These are phyloP conservation scores for Boletus rex-veris DNA, from an alignment of 768 basidiomycete genomes.

Conservation along the genomic window DNA sequence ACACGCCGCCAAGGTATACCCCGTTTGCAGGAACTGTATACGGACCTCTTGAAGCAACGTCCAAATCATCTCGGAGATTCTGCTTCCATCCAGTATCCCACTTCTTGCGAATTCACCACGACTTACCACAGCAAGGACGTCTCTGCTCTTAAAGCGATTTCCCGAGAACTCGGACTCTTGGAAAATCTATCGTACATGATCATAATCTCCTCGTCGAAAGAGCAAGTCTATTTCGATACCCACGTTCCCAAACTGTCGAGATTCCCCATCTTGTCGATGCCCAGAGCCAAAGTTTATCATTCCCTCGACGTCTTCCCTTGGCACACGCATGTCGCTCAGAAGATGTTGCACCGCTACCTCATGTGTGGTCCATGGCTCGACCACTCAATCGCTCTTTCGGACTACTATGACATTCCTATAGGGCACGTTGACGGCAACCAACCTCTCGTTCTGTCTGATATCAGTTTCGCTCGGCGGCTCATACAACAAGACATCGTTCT, in stretches of 20 bases:
- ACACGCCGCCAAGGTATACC: constrained; percentile 79
- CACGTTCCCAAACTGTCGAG: constrained; percentile 66
- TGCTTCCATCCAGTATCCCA: constrained; percentile 61
- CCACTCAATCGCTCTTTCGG: constrained; percentile 71
- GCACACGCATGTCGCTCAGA: constrained; percentile 77
- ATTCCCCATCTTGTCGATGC: constrained; percentile 87
- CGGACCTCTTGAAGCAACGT: constrained; percentile 55
- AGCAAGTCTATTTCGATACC: constrained; percentile 77
- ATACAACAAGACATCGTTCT: constrained; percentile 85
- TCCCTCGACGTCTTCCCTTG: constrained; percentile 83
- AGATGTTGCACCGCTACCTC: constrained; percentile 84
- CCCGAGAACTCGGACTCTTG: constrained; percentile 76
- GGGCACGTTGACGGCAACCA: constrained; percentile 92
- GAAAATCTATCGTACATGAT: constrained; percentile 73
- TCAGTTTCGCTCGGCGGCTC: constrained; percentile 86
- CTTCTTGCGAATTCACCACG: constrained; percentile 55
- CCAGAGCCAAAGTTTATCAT: constrained; percentile 71
- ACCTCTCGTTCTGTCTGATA: constrained; percentile 81
- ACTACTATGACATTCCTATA: constrained; percentile 90
- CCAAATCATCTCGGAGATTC: constrained; percentile 38
- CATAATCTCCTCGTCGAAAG: constrained; percentile 83
- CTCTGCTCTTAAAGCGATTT: constrained; percentile 81
- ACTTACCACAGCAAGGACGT: constrained; percentile 76
- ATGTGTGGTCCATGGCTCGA: constrained; percentile 76
- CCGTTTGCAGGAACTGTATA: constrained; percentile 72